Percentiles rank a stretch among this genome's conserved stretches.
Conservation (phyloP, 2,329 filamentous ascomycete genomes). For the Boeremia lycopersici region DNA sequence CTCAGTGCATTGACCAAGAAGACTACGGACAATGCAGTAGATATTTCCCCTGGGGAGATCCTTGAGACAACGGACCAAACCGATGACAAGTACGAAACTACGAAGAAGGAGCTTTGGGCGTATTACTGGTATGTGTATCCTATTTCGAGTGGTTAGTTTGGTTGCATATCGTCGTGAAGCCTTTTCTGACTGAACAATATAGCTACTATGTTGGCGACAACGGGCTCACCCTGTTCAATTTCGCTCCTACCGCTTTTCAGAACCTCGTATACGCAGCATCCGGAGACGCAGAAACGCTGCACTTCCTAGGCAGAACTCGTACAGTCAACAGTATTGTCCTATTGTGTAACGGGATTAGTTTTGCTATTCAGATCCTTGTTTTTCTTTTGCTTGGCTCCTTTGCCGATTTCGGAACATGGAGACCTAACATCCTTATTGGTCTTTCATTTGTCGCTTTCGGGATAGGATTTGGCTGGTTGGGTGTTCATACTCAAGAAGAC, state of each 20-base stretch:
- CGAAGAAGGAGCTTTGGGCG: conserved; percentile 61
- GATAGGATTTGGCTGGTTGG: conserved; percentile 69
- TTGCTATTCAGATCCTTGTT: conserved; percentile 67
- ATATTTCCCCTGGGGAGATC: not conserved
- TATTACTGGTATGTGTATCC: conserved; percentile 50
- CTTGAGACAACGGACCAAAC: conserved; percentile 52
- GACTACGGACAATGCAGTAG: not conserved
- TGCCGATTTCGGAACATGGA: conserved; percentile 68
- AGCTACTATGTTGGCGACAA: conserved; percentile 71
- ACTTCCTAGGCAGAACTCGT: conserved; percentile 59
- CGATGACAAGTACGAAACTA: conserved; percentile 59
- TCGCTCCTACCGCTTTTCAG: conserved; percentile 55
- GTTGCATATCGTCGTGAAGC: no score
- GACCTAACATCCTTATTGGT: conserved; percentile 63
- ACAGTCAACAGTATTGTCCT: conserved; percentile 57
- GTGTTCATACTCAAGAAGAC: conserved; percentile 63
- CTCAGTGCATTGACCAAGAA: not conserved
- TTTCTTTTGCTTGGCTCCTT: conserved; percentile 60
- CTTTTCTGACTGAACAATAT: not conserved
- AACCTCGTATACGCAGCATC: conserved; percentile 67
- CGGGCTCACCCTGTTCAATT: conserved; percentile 65
- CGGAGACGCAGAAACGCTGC: conserved; percentile 57
- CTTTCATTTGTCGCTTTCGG: conserved; percentile 58
- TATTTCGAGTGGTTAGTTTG: no score
- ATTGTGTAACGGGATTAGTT: conserved; percentile 69